phyloP scores from a whole-genome alignment of 2,329 filamentous ascomycete genomes.

The Colletotrichum destructivum region DNA sequence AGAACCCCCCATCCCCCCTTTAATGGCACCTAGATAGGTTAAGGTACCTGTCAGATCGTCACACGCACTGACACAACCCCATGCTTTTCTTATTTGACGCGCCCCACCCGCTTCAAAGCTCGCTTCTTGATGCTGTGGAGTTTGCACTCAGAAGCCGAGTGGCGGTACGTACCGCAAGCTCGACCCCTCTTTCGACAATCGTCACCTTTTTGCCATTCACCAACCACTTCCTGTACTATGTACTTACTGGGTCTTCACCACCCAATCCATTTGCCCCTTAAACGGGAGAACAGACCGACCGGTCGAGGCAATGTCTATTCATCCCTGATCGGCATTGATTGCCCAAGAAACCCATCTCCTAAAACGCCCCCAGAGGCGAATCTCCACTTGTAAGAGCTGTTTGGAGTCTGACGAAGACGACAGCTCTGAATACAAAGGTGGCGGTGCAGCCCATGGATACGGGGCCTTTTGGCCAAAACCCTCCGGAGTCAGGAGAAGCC shows the following conservation, averaged over 20 bases:
- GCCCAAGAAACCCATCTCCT: not conserved
- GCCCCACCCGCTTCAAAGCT: constrained; percentile 15
- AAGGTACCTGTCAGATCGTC: not conserved
- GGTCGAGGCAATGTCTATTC: constrained; percentile 13
- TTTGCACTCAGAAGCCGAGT: not conserved
- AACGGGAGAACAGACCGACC: not conserved
- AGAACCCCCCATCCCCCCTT: no score
- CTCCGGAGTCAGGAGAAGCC: not conserved
- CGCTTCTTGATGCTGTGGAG: constrained; percentile 15
- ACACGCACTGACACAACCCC: constrained; percentile 35
- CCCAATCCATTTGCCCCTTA: no score
- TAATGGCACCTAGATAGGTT: not conserved
- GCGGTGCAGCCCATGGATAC: not conserved
- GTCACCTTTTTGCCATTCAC: constrained; percentile 27
- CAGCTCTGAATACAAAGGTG: not conserved
- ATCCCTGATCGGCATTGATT: constrained; percentile 12
- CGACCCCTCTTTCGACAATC: constrained; percentile 3
- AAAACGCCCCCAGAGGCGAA: constrained; percentile 4
- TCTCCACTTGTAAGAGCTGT: not conserved
- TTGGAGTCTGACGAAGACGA: not conserved
- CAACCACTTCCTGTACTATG: no score
- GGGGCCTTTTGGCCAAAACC: not conserved
- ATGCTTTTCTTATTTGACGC: constrained; percentile 25
- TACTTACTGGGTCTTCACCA: no score
- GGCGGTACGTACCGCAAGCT: constrained; percentile 7